Percentiles rank a stretch among this genome's conserved stretches.
phyloP scores from a whole-genome alignment of 2,329 filamentous ascomycete species.

The Lecanicillium sp. region DNA sequence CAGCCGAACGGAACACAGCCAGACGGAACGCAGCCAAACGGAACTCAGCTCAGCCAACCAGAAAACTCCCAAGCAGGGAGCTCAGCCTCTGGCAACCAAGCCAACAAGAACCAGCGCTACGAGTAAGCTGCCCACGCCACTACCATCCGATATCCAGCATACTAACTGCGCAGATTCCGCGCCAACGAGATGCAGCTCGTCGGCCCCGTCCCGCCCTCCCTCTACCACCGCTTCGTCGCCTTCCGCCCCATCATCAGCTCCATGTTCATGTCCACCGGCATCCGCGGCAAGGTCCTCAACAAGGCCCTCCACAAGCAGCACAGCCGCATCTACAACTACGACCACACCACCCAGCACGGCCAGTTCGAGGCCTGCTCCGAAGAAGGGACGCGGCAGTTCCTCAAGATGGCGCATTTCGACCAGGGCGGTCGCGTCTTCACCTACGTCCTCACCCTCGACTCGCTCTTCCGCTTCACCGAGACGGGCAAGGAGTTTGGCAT shows the following conservation, averaged over 20 bases:
- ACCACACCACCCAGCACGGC: conserved; percentile 68
- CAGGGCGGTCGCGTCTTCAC: conserved; percentile 84
- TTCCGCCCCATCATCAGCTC: conserved; percentile 84
- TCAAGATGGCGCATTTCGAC: conserved; percentile 81
- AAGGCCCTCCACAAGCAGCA: conserved; percentile 88
- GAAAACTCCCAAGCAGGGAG: conserved; percentile 40
- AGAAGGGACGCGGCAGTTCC: conserved; percentile 70
- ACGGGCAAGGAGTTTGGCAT: conserved; percentile 94
- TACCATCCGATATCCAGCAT: neutral
- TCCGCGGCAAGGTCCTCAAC: conserved; percentile 75
- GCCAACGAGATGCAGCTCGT: conserved; percentile 83
- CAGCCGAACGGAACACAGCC: conserved; percentile 28
- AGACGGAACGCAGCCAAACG: conserved; percentile 21
- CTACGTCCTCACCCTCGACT: conserved; percentile 84
- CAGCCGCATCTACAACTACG: conserved; percentile 81
- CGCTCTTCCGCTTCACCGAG: conserved; percentile 83
- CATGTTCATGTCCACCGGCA: conserved; percentile 75
- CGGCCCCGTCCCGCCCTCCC: conserved; percentile 70
- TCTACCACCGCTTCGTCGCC: conserved; percentile 91
- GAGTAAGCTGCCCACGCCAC: conserved; percentile 50
- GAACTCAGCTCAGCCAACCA: too few relatives aligned
- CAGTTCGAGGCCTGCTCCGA: conserved; percentile 58
- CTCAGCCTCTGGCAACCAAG: conserved; percentile 16
- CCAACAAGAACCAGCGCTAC: conserved; percentile 56
- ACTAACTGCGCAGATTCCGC: conserved; percentile 63